Evolutionary conservation across 768 basidiomycete species (phyloP).

Genomic region (Peribolospora kevripleyi): DNA sequence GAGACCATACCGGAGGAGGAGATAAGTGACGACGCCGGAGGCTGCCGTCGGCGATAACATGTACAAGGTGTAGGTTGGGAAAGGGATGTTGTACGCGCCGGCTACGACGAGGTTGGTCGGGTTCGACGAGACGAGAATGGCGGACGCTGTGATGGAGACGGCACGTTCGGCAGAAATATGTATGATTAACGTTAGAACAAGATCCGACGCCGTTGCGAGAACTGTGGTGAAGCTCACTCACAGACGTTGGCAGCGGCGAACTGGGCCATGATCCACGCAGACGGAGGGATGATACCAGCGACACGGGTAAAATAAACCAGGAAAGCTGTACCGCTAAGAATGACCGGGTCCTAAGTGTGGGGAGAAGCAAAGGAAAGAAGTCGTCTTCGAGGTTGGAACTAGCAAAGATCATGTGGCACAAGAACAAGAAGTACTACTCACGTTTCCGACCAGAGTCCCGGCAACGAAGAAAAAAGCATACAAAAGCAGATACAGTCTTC

Average conservation of each 20-base stretch:
- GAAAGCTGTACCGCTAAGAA: conserved; percentile 74
- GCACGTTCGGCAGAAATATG: neutral
- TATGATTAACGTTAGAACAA: too few relatives aligned
- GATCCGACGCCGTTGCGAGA: too few relatives aligned
- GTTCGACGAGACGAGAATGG: conserved; percentile 54
- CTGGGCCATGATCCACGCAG: conserved; percentile 25
- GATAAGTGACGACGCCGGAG: conserved; percentile 28
- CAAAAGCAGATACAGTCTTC: conserved; percentile 3
- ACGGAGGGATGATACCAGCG: conserved; percentile 24
- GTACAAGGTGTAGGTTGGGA: conserved; percentile 54
- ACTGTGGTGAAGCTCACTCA: neutral
- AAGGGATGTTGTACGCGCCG: conserved; percentile 51
- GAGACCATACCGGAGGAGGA: conserved; percentile 19
- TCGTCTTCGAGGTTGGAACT: neutral
- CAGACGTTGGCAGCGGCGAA: conserved; percentile 21
- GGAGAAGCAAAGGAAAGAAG: neutral
- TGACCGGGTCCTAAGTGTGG: conserved; percentile 46
- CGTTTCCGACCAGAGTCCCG: conserved; percentile 63
- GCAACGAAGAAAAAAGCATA: conserved; percentile 23
- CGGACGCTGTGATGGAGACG: conserved; percentile 22
- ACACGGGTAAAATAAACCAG: conserved; percentile 64
- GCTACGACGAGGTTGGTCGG: conserved; percentile 85
- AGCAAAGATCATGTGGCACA: neutral
- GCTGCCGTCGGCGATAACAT: conserved; percentile 45
- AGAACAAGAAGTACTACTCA: conserved; percentile 8